Percentiles rank a stretch among this genome's conserved stretches.
Conservation (phyloP, 164 flowering plant genomes). For the Vitis cinerea region DNA sequence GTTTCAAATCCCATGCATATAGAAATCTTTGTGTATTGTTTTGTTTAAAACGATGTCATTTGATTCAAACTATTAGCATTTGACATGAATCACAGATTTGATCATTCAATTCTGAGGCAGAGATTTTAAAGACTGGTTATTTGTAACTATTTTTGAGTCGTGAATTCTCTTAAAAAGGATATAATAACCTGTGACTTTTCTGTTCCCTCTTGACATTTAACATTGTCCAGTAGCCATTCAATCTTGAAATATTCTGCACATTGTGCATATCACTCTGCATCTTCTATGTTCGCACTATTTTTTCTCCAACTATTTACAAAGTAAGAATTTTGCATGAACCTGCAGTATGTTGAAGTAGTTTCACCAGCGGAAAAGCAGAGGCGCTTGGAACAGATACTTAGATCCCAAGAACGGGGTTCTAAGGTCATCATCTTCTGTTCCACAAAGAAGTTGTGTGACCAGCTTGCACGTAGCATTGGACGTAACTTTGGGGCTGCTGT, state of each 20-base stretch:
- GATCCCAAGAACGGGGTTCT: slow-evolving; percentile 81
- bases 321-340: background rate
- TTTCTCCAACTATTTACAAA: background rate
- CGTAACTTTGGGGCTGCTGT: slow-evolving; percentile 86
- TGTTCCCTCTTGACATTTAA: too few relatives aligned
- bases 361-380: slow-evolving; percentile 82
- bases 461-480: slow-evolving; percentile 76
- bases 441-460: slow-evolving; percentile 85
- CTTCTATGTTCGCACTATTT: background rate
- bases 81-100: background rate
- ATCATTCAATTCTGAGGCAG: too few relatives aligned
- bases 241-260: background rate
- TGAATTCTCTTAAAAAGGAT: too few relatives aligned
- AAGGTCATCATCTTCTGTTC: slow-evolving; percentile 84
- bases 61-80: too few relatives aligned
- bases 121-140: background rate
- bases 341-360: slow-evolving; percentile 89
- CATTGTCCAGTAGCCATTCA: too few relatives aligned
- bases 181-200: too few relatives aligned
- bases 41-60: background rate
- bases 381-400: slow-evolving; percentile 86
- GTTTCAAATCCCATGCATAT: too few relatives aligned
- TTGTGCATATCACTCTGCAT: background rate
- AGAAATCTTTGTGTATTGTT: too few relatives aligned
- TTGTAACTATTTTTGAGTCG: background rate